Conservation (phyloP, 2,329 filamentous ascomycete species). For the Colletotrichum aenigma region DNA sequence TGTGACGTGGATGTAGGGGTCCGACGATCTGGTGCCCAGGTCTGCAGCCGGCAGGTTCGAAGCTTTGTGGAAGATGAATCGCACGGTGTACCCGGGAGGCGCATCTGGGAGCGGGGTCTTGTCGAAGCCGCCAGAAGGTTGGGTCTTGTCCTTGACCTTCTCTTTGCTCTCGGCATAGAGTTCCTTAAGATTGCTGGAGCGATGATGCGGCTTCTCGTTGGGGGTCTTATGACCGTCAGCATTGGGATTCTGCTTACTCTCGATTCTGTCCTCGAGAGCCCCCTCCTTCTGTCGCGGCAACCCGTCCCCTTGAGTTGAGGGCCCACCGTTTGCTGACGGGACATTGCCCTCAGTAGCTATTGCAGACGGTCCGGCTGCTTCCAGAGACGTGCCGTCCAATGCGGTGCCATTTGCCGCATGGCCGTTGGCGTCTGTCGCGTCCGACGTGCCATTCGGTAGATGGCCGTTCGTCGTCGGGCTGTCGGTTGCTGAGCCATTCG, state of each 20-base stretch:
- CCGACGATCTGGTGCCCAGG: constrained; percentile 76
- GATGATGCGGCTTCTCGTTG: constrained; percentile 20
- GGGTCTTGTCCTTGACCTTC: constrained; percentile 41
- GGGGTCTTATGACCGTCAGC: constrained; percentile 17
- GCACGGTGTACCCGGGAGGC: constrained; percentile 81
- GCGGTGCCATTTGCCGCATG: neutral
- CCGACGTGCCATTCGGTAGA: neutral
- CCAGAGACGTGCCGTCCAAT: neutral
- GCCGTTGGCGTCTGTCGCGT: neutral
- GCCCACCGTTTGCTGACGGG: constrained; percentile 17
- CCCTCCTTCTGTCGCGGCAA: neutral
- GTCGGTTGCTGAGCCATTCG: neutral
- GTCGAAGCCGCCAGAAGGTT: constrained; percentile 81
- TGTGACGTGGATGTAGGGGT: constrained; percentile 83
- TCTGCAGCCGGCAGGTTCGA: constrained; percentile 84
- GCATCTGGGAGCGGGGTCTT: constrained; percentile 75
- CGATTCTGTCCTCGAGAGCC: constrained; percentile 10
- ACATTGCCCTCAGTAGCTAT: neutral
- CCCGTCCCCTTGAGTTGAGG: neutral
- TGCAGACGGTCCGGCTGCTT: neutral
- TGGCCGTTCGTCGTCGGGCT: neutral
- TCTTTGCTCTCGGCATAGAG: constrained; percentile 39
- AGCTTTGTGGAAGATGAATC: constrained; percentile 83
- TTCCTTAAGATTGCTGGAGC: constrained; percentile 31
- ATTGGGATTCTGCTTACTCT: constrained; percentile 14